These are phyloP conservation scores for Phialophora tarda DNA, from an alignment of 2,329 filamentous ascomycete species.

Conservation along the genomic window DNA sequence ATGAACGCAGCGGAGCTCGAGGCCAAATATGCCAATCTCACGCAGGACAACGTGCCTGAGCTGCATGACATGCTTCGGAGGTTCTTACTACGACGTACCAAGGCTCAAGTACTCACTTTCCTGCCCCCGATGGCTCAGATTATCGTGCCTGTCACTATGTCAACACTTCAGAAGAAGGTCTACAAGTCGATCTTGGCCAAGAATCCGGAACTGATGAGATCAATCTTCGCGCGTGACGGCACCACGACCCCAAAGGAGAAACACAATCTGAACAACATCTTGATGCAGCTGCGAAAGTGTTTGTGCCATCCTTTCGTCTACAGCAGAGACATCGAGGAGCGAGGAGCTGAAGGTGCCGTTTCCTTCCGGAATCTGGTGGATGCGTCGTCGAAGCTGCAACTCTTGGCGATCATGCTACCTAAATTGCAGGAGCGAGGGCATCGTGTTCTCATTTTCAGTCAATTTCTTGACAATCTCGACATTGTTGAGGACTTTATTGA, in stretches of 20 bases:
- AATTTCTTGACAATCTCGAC: slow-evolving; percentile 85
- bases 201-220: slow-evolving; percentile 84
- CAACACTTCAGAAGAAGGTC: slow-evolving; percentile 86
- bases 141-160: slow-evolving; percentile 96
- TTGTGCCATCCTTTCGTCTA: slow-evolving; percentile 97
- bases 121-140: slow-evolving; percentile 92
- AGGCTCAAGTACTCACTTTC: slow-evolving; percentile 87
- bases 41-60: slow-evolving; percentile 77
- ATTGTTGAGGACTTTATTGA: slow-evolving; percentile 91
- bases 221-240: slow-evolving; percentile 74
- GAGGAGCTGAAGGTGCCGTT: slow-evolving; percentile 62
- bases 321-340: slow-evolving; percentile 86
- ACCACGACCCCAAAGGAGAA: slow-evolving; percentile 70
- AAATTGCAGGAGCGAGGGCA: slow-evolving; percentile 85
- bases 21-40: slow-evolving; percentile 75
- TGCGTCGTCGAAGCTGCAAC: slow-evolving; percentile 84
- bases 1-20: slow-evolving; percentile 76
- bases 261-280: slow-evolving; percentile 86
- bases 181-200: slow-evolving; percentile 93
- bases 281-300: slow-evolving; percentile 93
- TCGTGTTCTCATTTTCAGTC: slow-evolving; percentile 91
- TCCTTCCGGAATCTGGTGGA: slow-evolving; percentile 84
- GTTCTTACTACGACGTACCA: slow-evolving; percentile 77
- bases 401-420: slow-evolving; percentile 84
- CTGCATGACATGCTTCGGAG: slow-evolving; percentile 82